phyloP scores from a whole-genome alignment of 163 green algal species.

The Prototheca wickerhamii region DNA sequence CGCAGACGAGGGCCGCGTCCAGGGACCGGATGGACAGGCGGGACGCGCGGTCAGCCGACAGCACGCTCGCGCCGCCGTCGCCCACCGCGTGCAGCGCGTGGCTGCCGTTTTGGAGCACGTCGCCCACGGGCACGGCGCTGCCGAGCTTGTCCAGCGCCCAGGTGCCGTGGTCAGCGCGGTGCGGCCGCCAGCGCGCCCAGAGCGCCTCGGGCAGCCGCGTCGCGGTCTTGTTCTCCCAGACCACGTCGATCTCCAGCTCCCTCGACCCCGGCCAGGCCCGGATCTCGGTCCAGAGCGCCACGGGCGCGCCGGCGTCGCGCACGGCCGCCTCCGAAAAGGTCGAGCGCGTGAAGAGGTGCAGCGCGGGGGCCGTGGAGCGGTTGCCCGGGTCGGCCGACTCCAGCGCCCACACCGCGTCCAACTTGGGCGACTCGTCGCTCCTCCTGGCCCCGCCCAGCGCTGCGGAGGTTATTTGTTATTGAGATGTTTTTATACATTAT shows the following conservation, averaged over 20 bases:
- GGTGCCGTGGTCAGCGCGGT: background rate
- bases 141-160: slow-evolving; percentile 52
- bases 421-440: slow-evolving; percentile 7
- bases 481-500: too few species aligned
- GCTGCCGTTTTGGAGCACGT: slow-evolving; percentile 51
- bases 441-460: slow-evolving; percentile 1
- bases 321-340: slow-evolving; percentile 18
- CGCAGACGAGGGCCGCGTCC: slow-evolving; percentile 44
- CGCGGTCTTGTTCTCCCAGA: slow-evolving; percentile 53
- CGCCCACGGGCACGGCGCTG: slow-evolving; percentile 25
- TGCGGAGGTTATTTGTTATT: too few species aligned
- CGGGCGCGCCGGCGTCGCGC: slow-evolving; percentile 28
- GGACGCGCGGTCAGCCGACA: background rate
- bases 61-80: slow-evolving; percentile 38
- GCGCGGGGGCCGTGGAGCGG: too few species aligned
- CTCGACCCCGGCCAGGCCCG: background rate
- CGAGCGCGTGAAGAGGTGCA: slow-evolving; percentile 9
- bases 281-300: slow-evolving; percentile 35
- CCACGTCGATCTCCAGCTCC: slow-evolving; percentile 31
- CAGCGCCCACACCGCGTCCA: slow-evolving; percentile 18
- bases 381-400: background rate
- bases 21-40: slow-evolving; percentile 18
- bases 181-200: slow-evolving; percentile 41
- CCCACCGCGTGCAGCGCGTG: slow-evolving; percentile 42
- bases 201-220: slow-evolving; percentile 54